Percentiles rank a stretch among this genome's conserved stretches.
These are phyloP conservation scores for Akanthomyces uredinophilus DNA, from an alignment of 2,329 filamentous ascomycete genomes.

Conservation along the genomic window DNA sequence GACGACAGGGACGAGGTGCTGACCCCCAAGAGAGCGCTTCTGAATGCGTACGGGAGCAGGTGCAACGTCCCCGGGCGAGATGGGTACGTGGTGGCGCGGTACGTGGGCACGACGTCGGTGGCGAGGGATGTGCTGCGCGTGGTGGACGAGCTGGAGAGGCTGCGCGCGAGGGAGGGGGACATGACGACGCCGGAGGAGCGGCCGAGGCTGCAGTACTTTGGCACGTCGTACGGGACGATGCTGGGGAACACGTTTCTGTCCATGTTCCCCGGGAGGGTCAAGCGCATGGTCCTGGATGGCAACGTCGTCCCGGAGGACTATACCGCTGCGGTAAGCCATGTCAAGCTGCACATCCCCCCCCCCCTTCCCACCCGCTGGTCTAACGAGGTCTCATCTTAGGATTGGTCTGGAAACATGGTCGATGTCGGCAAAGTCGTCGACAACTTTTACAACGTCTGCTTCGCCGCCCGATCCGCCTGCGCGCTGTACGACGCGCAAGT, in stretches of 20 bases:
- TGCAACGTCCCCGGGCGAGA: not conserved
- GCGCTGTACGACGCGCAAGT: constrained; percentile 14
- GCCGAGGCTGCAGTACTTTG: constrained; percentile 1
- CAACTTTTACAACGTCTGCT: constrained; percentile 30
- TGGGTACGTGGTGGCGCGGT: not conserved
- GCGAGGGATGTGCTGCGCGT: not conserved
- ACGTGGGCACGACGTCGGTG: not conserved
- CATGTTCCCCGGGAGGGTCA: constrained; percentile 26
- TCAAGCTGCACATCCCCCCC: too few relatives aligned
- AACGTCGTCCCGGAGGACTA: constrained; percentile 29
- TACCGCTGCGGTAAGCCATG: constrained; percentile 21
- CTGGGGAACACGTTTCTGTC: constrained; percentile 23
- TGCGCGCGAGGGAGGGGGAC: too few relatives aligned
- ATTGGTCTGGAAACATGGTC: constrained; percentile 27
- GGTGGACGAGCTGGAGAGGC: not conserved
- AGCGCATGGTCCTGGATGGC: constrained; percentile 33
- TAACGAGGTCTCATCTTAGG: constrained; percentile 1
- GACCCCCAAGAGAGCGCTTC: not conserved
- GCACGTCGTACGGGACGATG: constrained; percentile 22
- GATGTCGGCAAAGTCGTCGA: constrained; percentile 30
- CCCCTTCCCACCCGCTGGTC: too few relatives aligned
- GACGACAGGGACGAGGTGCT: not conserved
- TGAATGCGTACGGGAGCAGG: not conserved
- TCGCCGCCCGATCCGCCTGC: constrained; percentile 17
- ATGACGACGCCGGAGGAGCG: not conserved